These are phyloP conservation scores for Pseudopediastrum boryanum DNA, from an alignment of 139 green algal genomes.

Conservation along the genomic window DNA sequence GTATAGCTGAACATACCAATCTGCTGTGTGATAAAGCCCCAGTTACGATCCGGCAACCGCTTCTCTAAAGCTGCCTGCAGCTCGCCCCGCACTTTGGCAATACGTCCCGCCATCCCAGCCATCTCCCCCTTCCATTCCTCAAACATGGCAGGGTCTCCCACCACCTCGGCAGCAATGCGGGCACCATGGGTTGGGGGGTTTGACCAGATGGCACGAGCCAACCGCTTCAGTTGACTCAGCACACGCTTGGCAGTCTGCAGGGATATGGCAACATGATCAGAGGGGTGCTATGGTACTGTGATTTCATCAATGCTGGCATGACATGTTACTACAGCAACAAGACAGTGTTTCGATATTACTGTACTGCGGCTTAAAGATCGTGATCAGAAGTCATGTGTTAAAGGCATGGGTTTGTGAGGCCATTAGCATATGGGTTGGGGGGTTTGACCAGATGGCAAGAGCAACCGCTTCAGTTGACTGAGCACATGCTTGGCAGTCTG, in stretches of 20 bases:
- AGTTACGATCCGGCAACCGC: slow-evolving; percentile 76
- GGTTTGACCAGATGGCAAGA: slow-evolving; percentile 91
- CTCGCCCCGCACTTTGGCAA: slow-evolving; percentile 84
- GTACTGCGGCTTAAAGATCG: too few species aligned
- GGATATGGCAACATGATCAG: neutral
- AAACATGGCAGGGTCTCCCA: slow-evolving; percentile 79
- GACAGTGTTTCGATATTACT: too few species aligned
- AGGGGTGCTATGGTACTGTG: too few species aligned
- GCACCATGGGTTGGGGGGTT: slow-evolving; percentile 94
- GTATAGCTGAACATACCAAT: slow-evolving; percentile 94
- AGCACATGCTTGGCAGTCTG: slow-evolving; percentile 73
- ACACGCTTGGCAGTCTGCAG: slow-evolving; percentile 65
- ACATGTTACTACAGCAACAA: too few species aligned
- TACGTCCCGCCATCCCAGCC: slow-evolving; percentile 91
- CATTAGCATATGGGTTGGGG: slow-evolving; percentile 86
- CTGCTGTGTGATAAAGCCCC: slow-evolving; percentile 89
- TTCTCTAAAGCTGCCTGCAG: slow-evolving; percentile 77
- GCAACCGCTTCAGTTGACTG: slow-evolving; percentile 96
- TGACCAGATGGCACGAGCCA: slow-evolving; percentile 91
- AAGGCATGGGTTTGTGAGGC: too few species aligned
- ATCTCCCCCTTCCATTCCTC: slow-evolving; percentile 90
- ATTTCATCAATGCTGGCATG: too few species aligned
- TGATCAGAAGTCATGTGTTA: too few species aligned
- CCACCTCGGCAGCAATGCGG: slow-evolving; percentile 88
- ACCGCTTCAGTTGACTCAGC: slow-evolving; percentile 93